phyloP scores from a whole-genome alignment of 129 eudicot genomes.

The Lactuca sativa region DNA sequence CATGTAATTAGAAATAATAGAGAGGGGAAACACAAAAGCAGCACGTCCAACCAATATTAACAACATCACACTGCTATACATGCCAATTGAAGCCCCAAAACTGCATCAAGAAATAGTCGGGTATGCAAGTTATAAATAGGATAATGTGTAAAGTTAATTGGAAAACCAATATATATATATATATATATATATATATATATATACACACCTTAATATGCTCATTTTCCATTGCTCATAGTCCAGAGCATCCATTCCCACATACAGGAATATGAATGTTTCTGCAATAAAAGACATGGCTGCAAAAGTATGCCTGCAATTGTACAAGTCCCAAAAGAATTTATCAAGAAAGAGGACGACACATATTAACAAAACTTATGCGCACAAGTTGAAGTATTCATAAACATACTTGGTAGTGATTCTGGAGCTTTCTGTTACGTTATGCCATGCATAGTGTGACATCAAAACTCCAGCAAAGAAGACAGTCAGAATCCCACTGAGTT shows the following conservation, averaged over 20 bases:
- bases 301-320: constrained; percentile 75
- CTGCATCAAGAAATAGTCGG: constrained; percentile 36
- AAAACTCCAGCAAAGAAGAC: constrained; percentile 91
- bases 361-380: not conserved
- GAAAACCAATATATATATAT: not conserved
- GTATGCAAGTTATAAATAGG: not conserved
- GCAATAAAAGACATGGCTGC: constrained; percentile 91
- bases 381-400: not conserved
- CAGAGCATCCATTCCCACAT: constrained; percentile 93
- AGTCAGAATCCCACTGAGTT: constrained; percentile 84
- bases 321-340: not conserved
- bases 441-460: constrained; percentile 99
- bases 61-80: constrained; percentile 49
- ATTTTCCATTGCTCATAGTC: constrained; percentile 88
- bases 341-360: not conserved
- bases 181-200: not conserved
- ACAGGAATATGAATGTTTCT: constrained; percentile 91
- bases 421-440: constrained; percentile 84
- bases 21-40: constrained; percentile 89
- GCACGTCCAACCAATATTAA: constrained; percentile 82
- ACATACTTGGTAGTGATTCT: constrained; percentile 67
- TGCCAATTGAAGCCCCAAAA: constrained; percentile 51
- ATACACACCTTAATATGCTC: constrained; percentile 59
- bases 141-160: not conserved
- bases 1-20: constrained; percentile 64